Base-by-base conservation (phyloP, 495 filamentous ascomycete genomes). In the Halenospora varia region DNA sequence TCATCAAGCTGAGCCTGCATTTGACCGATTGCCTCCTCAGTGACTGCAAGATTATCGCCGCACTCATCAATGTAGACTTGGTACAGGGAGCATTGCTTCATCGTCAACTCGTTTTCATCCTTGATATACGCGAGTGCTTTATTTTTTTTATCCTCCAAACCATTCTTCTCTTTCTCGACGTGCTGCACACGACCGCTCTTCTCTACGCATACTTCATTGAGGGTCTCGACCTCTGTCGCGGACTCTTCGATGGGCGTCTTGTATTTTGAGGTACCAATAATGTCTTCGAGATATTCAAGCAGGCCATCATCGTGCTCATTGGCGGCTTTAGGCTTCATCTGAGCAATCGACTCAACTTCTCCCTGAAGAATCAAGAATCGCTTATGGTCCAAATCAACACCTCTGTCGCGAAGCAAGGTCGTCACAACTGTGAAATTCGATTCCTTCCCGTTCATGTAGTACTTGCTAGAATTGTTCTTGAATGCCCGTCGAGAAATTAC, bases 201-300 rank as follows among this genome's bases (percentile, higher is more conserved):
- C 69, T 97, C 94, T 50, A 88, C 76, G 68, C 94, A 98, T 10
- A 96, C 83, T 61, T 97, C 94, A 65, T 98, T 97, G 42, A 97
- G 79, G 2, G 84, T 84, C 66, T 98, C 94, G 2, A 93, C 88
- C 69, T 97, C 88, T 4, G 87, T 71, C 0, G 91, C 93, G 2
- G 90, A 83, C 73, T 97, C 95, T 65, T 97, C 92, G 64, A 98
- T 98, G 0, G 94, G 92, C 3, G 87, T 82, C 72, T 98, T 98
- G 74, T 97, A 98, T 66, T 95, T 96, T 13, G 92, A 96, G 0
- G 94, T 98, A 52, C 94, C 94, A 59, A 98, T 97, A 63, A 98
- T 97, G 69, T 98, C 94, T 67, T 98, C 94, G 1, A 98, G 83
- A 63, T 98, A 98, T 69, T 98, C 94, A 22, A 98, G 77, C 23